Evolutionary conservation across 2,329 filamentous ascomycete species (phyloP), one percentile per base, ranked within the genome.

Genomic region (Arthrocladium fulminans): DNA sequence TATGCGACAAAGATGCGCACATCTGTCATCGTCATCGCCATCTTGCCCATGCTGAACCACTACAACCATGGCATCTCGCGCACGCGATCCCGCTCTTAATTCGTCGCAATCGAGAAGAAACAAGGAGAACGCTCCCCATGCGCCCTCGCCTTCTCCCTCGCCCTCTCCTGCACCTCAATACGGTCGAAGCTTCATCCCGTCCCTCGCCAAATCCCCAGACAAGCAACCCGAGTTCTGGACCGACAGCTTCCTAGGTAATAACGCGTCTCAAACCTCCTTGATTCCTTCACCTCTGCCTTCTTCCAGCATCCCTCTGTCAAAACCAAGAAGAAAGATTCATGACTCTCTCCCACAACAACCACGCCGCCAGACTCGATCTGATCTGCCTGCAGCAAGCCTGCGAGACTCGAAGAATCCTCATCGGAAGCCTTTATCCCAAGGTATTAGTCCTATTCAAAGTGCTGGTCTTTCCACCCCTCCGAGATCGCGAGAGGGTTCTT

Each of bases 361-460:
- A 27, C 32, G 35, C 19, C 37, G 51, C 12, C 40, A 43, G 19
- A 49, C 57, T 20, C 34, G 44, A 2, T 34, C 47, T 22, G 51
- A 52, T 13, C 37, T 56, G 47, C 44, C 44, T 55, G 20, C 46
- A 39, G 9, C 51, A 9, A 30, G 47, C 9, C 41, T 43, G 38
- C 20, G 23, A 4, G 43, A 45, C 32, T 22, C 23, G 15, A 45
- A 47, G 32, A 38, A 29, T 10, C 10, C 32, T 8, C 29, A 47
- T 23, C 15, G 19, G 13, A 47, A 39, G 25, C 23, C 44, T 3
- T 30, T 51, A 7, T 54, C 55, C 34, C 57, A 49, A 20, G 62
- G 59, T 38, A 59, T 63, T 35, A 68, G 65, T 54, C 61, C 65
- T 30, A 51, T 32, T 13, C 49, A 43, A 22, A 50, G 47, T n/a